phyloP scores from a whole-genome alignment of 352 stramenopile species.

The Phytophthora multivora region DNA sequence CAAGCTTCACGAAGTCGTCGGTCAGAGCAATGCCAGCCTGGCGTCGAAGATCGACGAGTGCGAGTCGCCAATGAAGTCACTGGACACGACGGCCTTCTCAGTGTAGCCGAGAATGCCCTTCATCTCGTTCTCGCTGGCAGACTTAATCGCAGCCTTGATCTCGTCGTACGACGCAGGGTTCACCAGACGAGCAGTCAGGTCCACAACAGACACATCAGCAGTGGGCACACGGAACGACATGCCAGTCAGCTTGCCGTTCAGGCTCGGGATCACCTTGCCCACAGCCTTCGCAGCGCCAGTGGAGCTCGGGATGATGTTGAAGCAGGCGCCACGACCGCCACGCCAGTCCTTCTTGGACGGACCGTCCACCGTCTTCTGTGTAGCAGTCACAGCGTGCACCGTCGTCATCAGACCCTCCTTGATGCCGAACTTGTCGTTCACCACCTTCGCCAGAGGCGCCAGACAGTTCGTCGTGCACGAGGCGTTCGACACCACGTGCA shows the following conservation, averaged over 20 bases:
- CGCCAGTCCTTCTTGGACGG: constrained; percentile 99
- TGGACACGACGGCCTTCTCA: constrained; percentile 97
- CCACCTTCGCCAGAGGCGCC: constrained; percentile 97
- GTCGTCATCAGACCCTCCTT: constrained; percentile 99
- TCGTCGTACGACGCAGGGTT: constrained; percentile 97
- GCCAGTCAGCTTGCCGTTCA: constrained; percentile 93
- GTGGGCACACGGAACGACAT: constrained; percentile 94
- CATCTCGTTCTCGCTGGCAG: constrained; percentile 92
- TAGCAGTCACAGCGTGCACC: constrained; percentile 98
- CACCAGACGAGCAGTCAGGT: constrained; percentile 83
- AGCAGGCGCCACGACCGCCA: constrained; percentile 95
- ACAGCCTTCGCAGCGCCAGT: constrained; percentile 98
- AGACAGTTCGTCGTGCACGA: constrained; percentile 99
- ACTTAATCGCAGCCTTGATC: constrained; percentile 97
- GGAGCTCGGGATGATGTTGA: constrained; percentile 99
- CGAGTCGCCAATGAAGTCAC: constrained; percentile 96
- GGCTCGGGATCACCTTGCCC: constrained; percentile 97
- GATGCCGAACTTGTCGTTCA: constrained; percentile 99
- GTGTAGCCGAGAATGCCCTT: constrained; percentile 99
- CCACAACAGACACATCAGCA: constrained; percentile 89
- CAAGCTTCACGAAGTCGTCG: constrained; percentile 98
- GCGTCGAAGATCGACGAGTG: constrained; percentile 98
- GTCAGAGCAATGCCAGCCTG: constrained; percentile 97
- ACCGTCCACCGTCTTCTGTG: constrained; percentile 97
- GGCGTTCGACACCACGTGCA: constrained; percentile 98